Percentiles rank a stretch among this genome's conserved stretches.
phyloP scores from a whole-genome alignment of 176 grass and related monocot genomes.

The Zea luxurians region DNA sequence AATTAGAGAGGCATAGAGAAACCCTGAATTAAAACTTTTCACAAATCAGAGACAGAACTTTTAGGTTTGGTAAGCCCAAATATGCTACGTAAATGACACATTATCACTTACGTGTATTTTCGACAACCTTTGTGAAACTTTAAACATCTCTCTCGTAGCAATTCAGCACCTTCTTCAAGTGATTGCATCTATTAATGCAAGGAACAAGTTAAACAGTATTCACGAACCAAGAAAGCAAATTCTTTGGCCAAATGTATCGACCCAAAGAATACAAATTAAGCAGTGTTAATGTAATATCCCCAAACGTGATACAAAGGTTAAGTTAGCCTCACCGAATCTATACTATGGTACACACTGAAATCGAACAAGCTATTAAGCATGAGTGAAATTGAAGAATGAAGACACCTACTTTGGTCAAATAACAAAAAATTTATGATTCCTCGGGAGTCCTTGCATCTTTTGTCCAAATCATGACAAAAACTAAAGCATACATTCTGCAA shows the following conservation, averaged over 20 bases:
- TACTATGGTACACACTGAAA: not conserved
- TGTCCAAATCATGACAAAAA: not conserved
- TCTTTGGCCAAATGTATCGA: not conserved
- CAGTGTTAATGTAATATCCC: not conserved
- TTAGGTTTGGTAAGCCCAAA: not conserved
- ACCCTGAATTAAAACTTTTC: not conserved
- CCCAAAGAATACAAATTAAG: not conserved
- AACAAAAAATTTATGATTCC: not conserved
- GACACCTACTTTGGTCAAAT: not conserved
- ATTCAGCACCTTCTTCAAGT: constrained; percentile 80
- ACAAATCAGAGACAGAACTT: not conserved
- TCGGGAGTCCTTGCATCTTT: not conserved
- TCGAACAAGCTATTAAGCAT: not conserved
- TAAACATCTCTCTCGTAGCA: constrained; percentile 76
- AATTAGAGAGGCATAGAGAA: not conserved
- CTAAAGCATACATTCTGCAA: not conserved
- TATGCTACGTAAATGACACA: constrained; percentile 2
- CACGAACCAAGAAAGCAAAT: constrained; percentile 5
- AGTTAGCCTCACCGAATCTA: not conserved
- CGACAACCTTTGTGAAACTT: constrained; percentile 93
- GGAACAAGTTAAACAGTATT: constrained; percentile 18
- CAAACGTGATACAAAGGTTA: not conserved
- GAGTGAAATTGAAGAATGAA: not conserved
- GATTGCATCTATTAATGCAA: constrained; percentile 77
- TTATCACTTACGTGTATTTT: constrained; percentile 80